Evolutionary conservation across 2,329 filamentous ascomycete species (phyloP).

Genomic region (Tolypocladium nubicola): DNA sequence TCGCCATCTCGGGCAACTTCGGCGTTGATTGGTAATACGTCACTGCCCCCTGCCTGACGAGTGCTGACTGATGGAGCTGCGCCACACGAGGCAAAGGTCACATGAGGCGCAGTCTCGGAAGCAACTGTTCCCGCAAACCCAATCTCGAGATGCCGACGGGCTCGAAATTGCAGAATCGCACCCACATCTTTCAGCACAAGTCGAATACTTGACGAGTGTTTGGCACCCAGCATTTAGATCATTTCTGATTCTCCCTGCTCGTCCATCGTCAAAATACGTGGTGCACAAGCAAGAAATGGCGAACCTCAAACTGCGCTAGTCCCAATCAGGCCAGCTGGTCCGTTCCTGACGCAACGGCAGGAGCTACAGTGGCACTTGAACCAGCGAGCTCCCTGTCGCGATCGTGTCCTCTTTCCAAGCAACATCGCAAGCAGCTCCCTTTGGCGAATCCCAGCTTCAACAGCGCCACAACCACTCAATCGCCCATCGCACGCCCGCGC

Average conservation of each 20-base stretch:
- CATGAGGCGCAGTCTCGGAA: not conserved
- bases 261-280: not conserved
- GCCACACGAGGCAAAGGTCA: not conserved
- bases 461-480: not conserved
- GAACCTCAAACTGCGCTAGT: not conserved
- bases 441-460: not conserved
- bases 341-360: not conserved
- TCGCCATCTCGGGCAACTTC: slow-evolving; percentile 12
- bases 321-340: not conserved
- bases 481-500: not conserved
- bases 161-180: not conserved
- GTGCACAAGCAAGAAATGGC: not conserved
- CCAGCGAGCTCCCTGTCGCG: slow-evolving; percentile 1
- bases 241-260: not conserved
- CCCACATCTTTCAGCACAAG: not conserved
- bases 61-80: not conserved
- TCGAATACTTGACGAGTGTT: no score
- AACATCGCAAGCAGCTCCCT: not conserved
- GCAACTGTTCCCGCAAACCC: not conserved
- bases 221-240: not conserved
- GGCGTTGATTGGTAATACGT: slow-evolving; percentile 32
- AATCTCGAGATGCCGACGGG: no score
- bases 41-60: slow-evolving; percentile 8
- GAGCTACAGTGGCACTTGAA: not conserved
- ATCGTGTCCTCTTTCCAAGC: slow-evolving; percentile 5